Evolutionary conservation across 371 early-diverging fungal species (phyloP), one percentile per base, ranked within the genome.

Genomic region (Mucor sp.): DNA sequence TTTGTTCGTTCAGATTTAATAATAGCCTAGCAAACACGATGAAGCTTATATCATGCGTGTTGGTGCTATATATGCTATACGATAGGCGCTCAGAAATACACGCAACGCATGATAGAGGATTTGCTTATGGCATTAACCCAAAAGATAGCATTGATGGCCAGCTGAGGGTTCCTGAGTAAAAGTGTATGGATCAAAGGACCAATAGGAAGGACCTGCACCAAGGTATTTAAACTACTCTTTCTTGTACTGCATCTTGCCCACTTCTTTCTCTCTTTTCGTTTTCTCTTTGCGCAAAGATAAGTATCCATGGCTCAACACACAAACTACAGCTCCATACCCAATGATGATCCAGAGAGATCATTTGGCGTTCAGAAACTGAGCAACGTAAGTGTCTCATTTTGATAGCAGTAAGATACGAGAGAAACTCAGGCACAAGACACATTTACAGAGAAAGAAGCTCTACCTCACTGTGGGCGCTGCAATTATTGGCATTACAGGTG

Each of bases 301-400:
- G 41, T 4, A 53, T 19, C 27, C 3, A 64, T 58, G 61, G 43
- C 60, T 14, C 66, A 62, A 19, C 69, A 50, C 15, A 59, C 44
- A 25, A 66, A 69, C 23, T 69, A 69, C 47, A 69, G 56, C 19
- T 53, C 69, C 21, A 65, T 69, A 37, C 67, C 69, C 35, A 50
- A 48, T 57, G 44, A 28, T 35, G 66, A 69, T 27, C 64, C 56
- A 28, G 74, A 73, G 28, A 62, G 41, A 25, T 27, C 68, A 25
- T 27, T 53, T 53, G 53, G 53, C 27, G 47, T 30, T 12, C 44
- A 50, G 32, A 62, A 43, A 19, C 21, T 35, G 19, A 17, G n/a
- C 27, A 53, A 58, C 53, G 69, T 68, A 68, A 33, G 58, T 14
- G 33, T 62, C 11, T 37, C 15, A 8, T 32, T 8, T 4, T 15